Percentiles rank a stretch among this genome's conserved stretches.
These are phyloP conservation scores for Apiotrichum mycotoxinovorans DNA, from an alignment of 1,284 basidiomycete genomes.

Conservation along the genomic window DNA sequence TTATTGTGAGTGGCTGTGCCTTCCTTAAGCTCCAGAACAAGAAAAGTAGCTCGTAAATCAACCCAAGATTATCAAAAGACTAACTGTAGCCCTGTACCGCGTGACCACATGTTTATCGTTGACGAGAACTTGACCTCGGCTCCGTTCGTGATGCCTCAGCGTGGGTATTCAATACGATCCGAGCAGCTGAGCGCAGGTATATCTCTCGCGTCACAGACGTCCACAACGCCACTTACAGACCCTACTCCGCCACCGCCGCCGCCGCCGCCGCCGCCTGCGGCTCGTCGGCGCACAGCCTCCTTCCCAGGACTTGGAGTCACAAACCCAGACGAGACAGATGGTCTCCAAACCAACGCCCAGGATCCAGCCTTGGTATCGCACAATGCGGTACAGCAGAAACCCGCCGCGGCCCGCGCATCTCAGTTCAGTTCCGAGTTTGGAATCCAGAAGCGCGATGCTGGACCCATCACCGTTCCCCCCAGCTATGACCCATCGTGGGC, in stretches of 20 bases:
- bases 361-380: neutral
- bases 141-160: neutral
- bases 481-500: conserved; percentile 7
- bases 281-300: no score
- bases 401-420: neutral
- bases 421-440: neutral
- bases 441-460: conserved; percentile 6
- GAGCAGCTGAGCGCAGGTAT: neutral
- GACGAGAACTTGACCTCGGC: neutral
- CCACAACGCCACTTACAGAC: conserved; percentile 2
- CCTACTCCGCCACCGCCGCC: no score
- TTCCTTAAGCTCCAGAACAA: neutral
- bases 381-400: neutral
- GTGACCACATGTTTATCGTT: neutral
- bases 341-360: neutral
- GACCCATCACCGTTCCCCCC: conserved; percentile 3
- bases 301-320: neutral
- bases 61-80: neutral
- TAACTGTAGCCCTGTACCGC: neutral
- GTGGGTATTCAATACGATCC: neutral
- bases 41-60: neutral
- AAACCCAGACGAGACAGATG: neutral
- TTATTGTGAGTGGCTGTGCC: neutral
- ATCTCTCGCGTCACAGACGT: neutral
- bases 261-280: no score